A percentile compares a stretch with the other conserved stretches of the same genome.
These are phyloP conservation scores for Parafenestella ontariensis DNA, from an alignment of 2,329 filamentous ascomycete species.

Conservation along the genomic window DNA sequence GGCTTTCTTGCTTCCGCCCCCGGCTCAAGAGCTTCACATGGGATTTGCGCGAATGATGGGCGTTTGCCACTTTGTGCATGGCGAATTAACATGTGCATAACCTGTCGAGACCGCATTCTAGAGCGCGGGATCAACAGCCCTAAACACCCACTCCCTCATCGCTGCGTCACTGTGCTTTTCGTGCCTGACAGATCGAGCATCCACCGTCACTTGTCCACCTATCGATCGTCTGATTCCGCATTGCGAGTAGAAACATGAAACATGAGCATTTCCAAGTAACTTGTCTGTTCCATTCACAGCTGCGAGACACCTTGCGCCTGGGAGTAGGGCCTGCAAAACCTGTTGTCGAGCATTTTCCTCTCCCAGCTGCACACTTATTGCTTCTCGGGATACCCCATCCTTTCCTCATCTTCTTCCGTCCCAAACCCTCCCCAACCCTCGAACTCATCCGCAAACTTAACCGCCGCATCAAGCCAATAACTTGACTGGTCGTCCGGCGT, in stretches of 20 bases:
- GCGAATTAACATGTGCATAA: neutral
- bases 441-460: slow-evolving; percentile 77
- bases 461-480: slow-evolving; percentile 71
- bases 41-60: neutral
- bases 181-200: neutral
- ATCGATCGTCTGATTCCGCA: neutral
- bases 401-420: slow-evolving; percentile 30
- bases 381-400: slow-evolving; percentile 27
- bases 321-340: neutral
- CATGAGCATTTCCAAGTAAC: neutral
- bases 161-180: neutral
- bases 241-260: neutral
- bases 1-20: neutral
- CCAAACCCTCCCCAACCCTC: slow-evolving; percentile 68
- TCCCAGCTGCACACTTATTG: neutral
- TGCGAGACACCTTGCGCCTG: neutral
- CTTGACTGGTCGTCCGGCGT: slow-evolving; percentile 62
- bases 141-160: neutral
- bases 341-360: neutral
- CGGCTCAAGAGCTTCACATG: neutral
- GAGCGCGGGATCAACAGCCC: neutral
- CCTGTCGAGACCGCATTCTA: neutral
- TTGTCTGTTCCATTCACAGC: neutral
- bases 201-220: neutral
- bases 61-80: neutral